Base-by-base conservation (phyloP, 495 filamentous ascomycete genomes). In the Penicillium subrubescens region DNA sequence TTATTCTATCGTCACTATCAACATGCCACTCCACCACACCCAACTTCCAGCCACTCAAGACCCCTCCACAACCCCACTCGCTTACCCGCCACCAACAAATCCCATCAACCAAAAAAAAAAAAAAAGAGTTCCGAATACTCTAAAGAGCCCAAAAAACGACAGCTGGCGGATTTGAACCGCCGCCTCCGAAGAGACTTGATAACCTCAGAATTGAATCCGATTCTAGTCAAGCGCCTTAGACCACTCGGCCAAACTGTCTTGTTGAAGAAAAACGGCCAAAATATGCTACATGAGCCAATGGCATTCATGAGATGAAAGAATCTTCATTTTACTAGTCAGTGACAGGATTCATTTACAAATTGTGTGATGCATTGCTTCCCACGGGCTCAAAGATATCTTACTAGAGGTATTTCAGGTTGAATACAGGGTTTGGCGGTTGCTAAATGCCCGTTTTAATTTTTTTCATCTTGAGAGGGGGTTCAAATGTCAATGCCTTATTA, bases 161-260 rank as follows among this genome's bases (percentile, higher is more conserved):
- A 37, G 31, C 53, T 35, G 53, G 53, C 53, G 53, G 53, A 56
- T 56, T 56, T 56, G 53, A 56, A 56, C 53, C 53, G 53, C 53
- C 53, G 53, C 53, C 53, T 37, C 31, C 53, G 53, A 56, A 56
- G 31, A 37, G 53, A 56, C 53, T 56, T 56, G 53, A 56, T 56
- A 27, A 27, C 25, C 4, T 27, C 25, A 27, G 25, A 27, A 2
- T 4, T 27, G 25, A 27, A 27, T 27, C 25, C 25, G 25, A 27
- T 56, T 56, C 53, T 56, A 56, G 53, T 56, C 53, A 56, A 56
- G 53, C 53, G 53, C 53, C 53, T 56, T 56, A 56, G 53, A 56
- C 53, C 53, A 56, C 53, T 56, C 53, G 53, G 53, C 53, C 53
- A 56, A 35, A 56, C 31, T 37, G 33, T 56, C 53, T 56, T 56